These are phyloP conservation scores for Coemansia sp. DNA, from an alignment of 192 early-diverging fungal species.

Conservation along the genomic window DNA sequence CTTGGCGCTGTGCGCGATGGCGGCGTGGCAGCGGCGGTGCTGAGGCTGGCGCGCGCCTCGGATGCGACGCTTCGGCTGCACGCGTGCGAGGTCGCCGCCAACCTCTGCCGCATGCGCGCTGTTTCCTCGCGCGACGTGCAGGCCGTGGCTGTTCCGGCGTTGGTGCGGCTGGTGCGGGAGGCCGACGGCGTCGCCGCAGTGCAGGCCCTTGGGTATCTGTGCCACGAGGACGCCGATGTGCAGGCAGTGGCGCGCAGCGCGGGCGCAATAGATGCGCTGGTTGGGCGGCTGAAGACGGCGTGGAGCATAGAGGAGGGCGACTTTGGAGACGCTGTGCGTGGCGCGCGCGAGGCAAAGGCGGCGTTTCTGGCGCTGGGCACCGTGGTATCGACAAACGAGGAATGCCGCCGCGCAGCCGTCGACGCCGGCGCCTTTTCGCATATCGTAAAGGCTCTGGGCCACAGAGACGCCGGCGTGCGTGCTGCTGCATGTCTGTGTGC, in stretches of 20 bases:
- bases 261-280: conserved; percentile 33
- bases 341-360: conserved; percentile 14
- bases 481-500: conserved; percentile 48
- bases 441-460: conserved; percentile 38
- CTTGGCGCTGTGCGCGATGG: conserved; percentile 14
- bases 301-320: conserved; percentile 26
- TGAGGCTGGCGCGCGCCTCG: conserved; percentile 28
- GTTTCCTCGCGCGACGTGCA: conserved; percentile 18
- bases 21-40: conserved; percentile 19
- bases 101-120: conserved; percentile 45
- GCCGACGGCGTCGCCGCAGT: conserved; percentile 8
- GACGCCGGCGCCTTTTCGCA: conserved; percentile 26
- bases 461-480: conserved; percentile 28
- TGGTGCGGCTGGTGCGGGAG: conserved; percentile 31
- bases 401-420: conserved; percentile 36
- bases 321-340: conserved; percentile 38
- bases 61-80: conserved; percentile 33
- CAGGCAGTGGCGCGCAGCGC: conserved; percentile 42
- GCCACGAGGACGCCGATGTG: conserved; percentile 50
- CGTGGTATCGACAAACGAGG: conserved; percentile 45
- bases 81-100: conserved; percentile 38
- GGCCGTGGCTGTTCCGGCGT: conserved; percentile 35
- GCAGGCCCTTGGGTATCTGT: conserved; percentile 43
- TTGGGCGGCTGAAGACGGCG: conserved; percentile 24
- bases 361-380: conserved; percentile 45